Percentiles rank a stretch among this genome's conserved stretches.
Evolutionary conservation across 768 basidiomycete genomes (phyloP).

Genomic region (Thelephora aurantiotincta): DNA sequence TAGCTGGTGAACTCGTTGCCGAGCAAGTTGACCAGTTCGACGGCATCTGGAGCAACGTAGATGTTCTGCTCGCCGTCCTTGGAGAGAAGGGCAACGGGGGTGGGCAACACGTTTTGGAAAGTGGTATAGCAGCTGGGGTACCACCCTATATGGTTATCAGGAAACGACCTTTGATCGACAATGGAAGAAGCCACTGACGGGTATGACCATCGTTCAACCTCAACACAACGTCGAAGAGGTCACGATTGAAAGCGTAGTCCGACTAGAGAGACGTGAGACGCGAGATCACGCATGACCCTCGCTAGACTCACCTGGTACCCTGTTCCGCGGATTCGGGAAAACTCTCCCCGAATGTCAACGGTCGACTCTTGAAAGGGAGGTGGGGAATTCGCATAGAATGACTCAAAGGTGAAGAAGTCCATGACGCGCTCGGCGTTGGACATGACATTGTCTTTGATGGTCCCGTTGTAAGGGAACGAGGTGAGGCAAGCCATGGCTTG

Average conservation of each 20-base stretch:
- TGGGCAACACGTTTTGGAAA: slow-evolving; percentile 34
- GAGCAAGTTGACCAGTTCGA: too few relatives aligned
- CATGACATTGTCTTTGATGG: too few relatives aligned
- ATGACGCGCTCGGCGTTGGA: slow-evolving; percentile 20
- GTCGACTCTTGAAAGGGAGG: too few relatives aligned
- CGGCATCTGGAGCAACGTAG: too few relatives aligned
- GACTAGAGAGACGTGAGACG: slow-evolving; percentile 27
- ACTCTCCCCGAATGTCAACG: slow-evolving; percentile 32
- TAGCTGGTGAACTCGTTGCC: slow-evolving; percentile 35
- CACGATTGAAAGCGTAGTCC: too few relatives aligned
- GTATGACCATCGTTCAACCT: too few relatives aligned
- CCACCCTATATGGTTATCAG: slow-evolving; percentile 27
- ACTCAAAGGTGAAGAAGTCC: slow-evolving; percentile 25
- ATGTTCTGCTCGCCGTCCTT: too few relatives aligned
- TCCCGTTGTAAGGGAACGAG: slow-evolving; percentile 30
- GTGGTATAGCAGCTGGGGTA: slow-evolving; percentile 38
- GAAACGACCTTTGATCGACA: too few relatives aligned
- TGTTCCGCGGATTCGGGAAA: slow-evolving; percentile 35
- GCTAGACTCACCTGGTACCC: too few relatives aligned
- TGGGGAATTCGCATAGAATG: slow-evolving; percentile 22
- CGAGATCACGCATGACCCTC: slow-evolving; percentile 22
- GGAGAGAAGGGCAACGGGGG: too few relatives aligned
- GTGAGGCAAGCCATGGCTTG: slow-evolving; percentile 45
- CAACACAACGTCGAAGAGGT: too few relatives aligned
- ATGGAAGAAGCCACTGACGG: too few relatives aligned